Base-by-base conservation (phyloP, 2,329 filamentous ascomycete genomes). In the Ophiostoma himal-ulmi region DNA sequence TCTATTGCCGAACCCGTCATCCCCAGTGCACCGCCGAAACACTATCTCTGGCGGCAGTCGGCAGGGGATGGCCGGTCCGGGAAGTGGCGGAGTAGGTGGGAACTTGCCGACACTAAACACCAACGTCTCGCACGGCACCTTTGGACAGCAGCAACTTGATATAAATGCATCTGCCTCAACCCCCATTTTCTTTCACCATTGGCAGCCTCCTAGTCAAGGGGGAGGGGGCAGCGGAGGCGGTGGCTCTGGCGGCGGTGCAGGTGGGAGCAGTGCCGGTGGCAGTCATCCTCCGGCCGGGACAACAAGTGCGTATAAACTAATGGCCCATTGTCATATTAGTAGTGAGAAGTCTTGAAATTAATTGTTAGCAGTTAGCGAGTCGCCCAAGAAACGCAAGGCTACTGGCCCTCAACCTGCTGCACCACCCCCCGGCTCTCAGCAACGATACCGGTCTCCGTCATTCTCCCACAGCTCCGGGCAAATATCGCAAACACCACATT, bases 151-250 rank as follows among this genome's bases (percentile, higher is more conserved):
- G 75, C 85, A 90, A 74, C 68, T 68, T 5, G 87, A 88, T 66
- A 80, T 86, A 64, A 83, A 89, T 73, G 85, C 88, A 22, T 92
- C 60, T 3, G 20, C 36, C 13, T 65, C 91, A 57, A 88, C 90
- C 0, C 91, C 89, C 30, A 91, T 96, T 67, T 95, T 92, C 79
- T 97, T 97, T 78, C 92, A 96, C 77, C 92, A 96, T 78, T 97
- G 93, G 93, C 91, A 94, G 72, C 93, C 93, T 65, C 93, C 93
- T 0, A 52, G 62, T 13, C 62, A 65, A 17, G 60, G 69, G 79
- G 82, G 83, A 73, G 84, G 85, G 72, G 81, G 84, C 71, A 73
- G 76, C 74, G 81, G 83, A 26, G 44, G 57, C 6, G 13, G 84
- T 70, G 73, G 76, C 74, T 81, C 83, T 36, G 67, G 67, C 37